These are phyloP conservation scores for Paratinospora sagittata DNA, from an alignment of 164 flowering plant species.

Conservation along the genomic window DNA sequence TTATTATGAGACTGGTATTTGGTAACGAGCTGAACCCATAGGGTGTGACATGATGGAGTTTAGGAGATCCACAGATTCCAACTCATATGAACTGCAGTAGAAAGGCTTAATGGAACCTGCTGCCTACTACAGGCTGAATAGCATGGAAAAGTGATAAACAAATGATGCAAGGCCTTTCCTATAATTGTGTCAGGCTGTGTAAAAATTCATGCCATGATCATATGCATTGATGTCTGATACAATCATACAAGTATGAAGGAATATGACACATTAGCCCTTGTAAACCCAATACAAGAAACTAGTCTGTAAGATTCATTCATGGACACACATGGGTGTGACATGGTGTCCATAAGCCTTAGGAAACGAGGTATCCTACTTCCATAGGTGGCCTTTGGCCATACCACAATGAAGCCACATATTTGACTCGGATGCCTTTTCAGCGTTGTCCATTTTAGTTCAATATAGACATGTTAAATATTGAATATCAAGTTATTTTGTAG, in stretches of 20 bases:
- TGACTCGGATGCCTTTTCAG: not conserved
- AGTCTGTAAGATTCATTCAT: not conserved
- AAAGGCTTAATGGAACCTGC: not conserved
- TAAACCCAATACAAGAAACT: not conserved
- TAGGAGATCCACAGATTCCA: not conserved
- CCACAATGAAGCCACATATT: not conserved
- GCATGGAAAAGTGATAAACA: not conserved
- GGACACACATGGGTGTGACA: not conserved
- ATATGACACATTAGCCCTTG: not conserved
- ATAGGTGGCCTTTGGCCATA: not conserved
- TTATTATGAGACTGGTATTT: not conserved
- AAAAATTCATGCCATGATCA: not conserved
- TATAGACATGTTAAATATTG: not conserved
- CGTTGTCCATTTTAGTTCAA: not conserved
- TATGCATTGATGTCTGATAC: no score
- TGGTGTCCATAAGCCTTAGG: not conserved
- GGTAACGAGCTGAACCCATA: not conserved
- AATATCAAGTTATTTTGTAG: not conserved
- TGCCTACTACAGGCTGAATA: not conserved
- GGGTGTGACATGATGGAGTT: not conserved
- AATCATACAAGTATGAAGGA: not conserved
- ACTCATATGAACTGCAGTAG: not conserved
- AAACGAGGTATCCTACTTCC: not conserved
- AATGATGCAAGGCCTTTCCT: conserved; percentile 2
- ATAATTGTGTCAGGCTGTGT: not conserved